phyloP scores from a whole-genome alignment of 2,329 filamentous ascomycete species.

The Neonectria magnoliae region DNA sequence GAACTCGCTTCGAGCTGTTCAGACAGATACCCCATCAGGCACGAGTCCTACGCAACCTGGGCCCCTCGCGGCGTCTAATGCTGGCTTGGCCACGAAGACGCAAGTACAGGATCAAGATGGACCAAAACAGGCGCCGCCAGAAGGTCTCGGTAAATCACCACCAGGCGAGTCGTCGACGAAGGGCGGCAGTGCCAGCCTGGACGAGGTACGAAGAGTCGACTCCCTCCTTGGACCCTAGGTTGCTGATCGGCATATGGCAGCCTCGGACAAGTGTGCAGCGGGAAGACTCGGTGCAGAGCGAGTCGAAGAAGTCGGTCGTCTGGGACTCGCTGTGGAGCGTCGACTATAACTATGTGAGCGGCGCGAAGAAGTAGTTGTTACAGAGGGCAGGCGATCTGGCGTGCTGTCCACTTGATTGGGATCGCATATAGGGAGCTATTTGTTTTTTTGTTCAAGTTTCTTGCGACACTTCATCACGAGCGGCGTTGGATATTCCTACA shows the following conservation, averaged over 20 bases:
- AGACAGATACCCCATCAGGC: conserved; percentile 53
- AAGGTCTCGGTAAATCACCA: conserved; percentile 33
- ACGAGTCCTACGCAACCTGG: conserved; percentile 54
- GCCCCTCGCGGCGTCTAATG: conserved; percentile 36
- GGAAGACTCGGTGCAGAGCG: conserved; percentile 52
- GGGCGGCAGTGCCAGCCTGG: conserved; percentile 37
- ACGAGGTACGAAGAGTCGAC: conserved; percentile 67
- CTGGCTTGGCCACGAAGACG: conserved; percentile 29
- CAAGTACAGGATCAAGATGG: conserved; percentile 20
- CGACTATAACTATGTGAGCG: conserved; percentile 65
- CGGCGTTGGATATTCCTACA: conserved; percentile 25
- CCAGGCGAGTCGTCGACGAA: conserved; percentile 42
- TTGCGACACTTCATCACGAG: conserved; percentile 23
- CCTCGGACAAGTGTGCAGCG: conserved; percentile 46
- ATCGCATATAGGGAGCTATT: neutral
- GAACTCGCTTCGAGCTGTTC: conserved; percentile 63
- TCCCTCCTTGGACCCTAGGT: conserved; percentile 59
- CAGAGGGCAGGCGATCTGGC: conserved; percentile 9
- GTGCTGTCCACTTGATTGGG: neutral
- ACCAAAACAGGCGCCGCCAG: conserved; percentile 31
- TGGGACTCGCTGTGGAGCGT: conserved; percentile 72
- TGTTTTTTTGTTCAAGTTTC: conserved; percentile 10
- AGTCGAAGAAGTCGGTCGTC: conserved; percentile 63
- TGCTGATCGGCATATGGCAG: conserved; percentile 47
- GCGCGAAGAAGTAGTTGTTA: conserved; percentile 39